Evolutionary conservation across 495 filamentous ascomycete genomes (phyloP).

Genomic region (Aspergillus sclerotiicarbonarius): DNA sequence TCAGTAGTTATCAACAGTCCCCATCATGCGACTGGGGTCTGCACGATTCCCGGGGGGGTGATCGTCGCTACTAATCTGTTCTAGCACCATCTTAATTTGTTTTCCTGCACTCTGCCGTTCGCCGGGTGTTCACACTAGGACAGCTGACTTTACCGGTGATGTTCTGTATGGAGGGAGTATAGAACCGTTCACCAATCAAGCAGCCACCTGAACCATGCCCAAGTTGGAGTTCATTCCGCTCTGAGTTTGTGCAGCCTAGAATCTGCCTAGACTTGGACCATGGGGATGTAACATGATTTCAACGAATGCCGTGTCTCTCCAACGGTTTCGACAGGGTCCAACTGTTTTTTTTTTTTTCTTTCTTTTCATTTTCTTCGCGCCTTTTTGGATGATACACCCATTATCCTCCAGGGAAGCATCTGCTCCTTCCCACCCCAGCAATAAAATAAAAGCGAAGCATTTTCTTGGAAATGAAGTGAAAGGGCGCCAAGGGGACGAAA

Average conservation of each 20-base stretch:
- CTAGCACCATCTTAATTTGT: conserved; percentile 43
- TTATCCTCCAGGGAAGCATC: conserved; percentile 20
- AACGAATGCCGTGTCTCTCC: conserved; percentile 34
- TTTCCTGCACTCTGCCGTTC: conserved; percentile 41
- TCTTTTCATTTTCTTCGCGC: conserved; percentile 12
- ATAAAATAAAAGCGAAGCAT: conserved; percentile 5
- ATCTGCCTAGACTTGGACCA: conserved; percentile 24
- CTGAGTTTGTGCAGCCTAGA: conserved; percentile 28
- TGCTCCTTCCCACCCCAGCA: conserved; percentile 3
- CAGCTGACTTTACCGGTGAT: conserved; percentile 36
- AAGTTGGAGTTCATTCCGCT: conserved; percentile 22
- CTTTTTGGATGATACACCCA: conserved; percentile 27
- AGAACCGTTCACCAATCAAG: conserved; percentile 27
- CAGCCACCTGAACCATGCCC: conserved; percentile 13
- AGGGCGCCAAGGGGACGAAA: conserved; percentile 9
- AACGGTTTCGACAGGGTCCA: conserved; percentile 22
- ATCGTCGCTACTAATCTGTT: conserved; percentile 37
- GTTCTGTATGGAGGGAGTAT: conserved; percentile 31
- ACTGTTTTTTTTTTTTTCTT: conserved; percentile 12
- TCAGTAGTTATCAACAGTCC: conserved; percentile 34
- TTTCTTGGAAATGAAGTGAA: conserved; percentile 10
- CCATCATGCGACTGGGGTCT: conserved; percentile 43
- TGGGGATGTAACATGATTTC: conserved; percentile 34
- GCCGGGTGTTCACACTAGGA: conserved; percentile 38
- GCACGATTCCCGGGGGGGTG: conserved; percentile 36